A percentile compares a stretch with the other conserved stretches of the same genome.
These are phyloP conservation scores for Fraxinus ornus DNA, from an alignment of 305 asterid species.

Conservation along the genomic window DNA sequence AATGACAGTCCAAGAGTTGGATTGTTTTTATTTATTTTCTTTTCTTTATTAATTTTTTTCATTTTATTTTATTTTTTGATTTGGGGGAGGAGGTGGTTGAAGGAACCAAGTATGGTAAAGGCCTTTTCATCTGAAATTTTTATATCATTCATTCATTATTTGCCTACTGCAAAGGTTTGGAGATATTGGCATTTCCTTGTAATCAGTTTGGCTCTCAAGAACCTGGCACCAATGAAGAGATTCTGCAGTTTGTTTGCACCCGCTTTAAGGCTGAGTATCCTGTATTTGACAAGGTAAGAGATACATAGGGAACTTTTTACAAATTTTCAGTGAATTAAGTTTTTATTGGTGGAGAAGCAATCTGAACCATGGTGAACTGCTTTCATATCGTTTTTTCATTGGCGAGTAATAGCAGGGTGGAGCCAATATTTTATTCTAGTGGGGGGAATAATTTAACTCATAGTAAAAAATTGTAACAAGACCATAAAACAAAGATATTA, in stretches of 20 bases:
- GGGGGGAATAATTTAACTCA: neutral
- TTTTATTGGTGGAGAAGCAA: neutral
- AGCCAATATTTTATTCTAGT: neutral
- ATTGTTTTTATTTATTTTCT: neutral
- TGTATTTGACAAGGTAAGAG: conserved; percentile 70
- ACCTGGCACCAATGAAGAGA: conserved; percentile 87
- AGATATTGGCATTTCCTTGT: conserved; percentile 96
- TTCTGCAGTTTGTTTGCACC: conserved; percentile 75
- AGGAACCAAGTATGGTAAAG: neutral
- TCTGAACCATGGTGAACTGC: neutral
- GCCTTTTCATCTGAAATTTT: neutral
- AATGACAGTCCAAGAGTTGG: neutral
- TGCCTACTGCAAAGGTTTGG: conserved; percentile 51
- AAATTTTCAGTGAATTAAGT: neutral
- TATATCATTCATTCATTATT: neutral
- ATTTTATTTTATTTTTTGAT: neutral
- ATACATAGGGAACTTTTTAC: neutral
- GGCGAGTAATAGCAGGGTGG: neutral
- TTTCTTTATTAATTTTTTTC: neutral
- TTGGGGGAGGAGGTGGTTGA: neutral
- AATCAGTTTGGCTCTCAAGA: conserved; percentile 95
- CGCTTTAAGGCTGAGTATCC: conserved; percentile 95
- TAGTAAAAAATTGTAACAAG: neutral
- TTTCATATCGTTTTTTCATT: neutral
- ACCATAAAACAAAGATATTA: neutral